Evolutionary conservation across 148 eudicot genomes (phyloP), one percentile per base, ranked within the genome.

Genomic region (Amaranthus palmeri): DNA sequence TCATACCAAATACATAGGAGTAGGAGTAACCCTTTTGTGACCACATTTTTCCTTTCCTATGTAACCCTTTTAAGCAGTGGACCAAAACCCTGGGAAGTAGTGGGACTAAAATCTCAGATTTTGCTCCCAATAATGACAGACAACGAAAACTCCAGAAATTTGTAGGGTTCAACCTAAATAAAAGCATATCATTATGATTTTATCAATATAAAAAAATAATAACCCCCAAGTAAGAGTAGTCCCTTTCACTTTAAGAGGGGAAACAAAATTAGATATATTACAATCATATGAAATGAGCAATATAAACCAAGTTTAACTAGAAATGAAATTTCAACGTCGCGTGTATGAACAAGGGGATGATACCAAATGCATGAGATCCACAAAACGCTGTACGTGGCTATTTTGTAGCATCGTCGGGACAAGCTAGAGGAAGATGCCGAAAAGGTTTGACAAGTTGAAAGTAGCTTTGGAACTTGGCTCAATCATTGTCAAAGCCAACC

Each of bases 91-190:
- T 45, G 63, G 36, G 13, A 55, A 10, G 51, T 25, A 25, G 36
- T 46, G 40, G 17, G 64, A 47, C 54, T 18, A 7, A 17, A 56
- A 55, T 13, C 61, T n/a, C 48, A 74, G 78, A 78, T 73, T 57
- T 70, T 58, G 75, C 52, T 70, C 65, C 50, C 58, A 36, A 70
- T 70, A 70, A 74, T 65, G 78, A 51, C 43, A 79, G 78, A 70
- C 48, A 64, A 45, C 4, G 72, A 74, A 42, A 71, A 55, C 47
- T 79, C 68, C 8, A 74, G 64, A 59, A 63, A 67, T 25, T 7
- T 67, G 68, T 67, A 65, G 65, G 65, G 72, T 36, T 61, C 14
- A 61, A 13, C 61, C 36, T 42, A 50, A 62, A 54, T 50, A 65
- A 14, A 74, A 41, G 36, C 50, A 67, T 65, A 47, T 0, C 15